Evolutionary conservation across 2,329 filamentous ascomycete species (phyloP), one percentile per base, ranked within the genome.

Genomic region (Alternaria consortialis): DNA sequence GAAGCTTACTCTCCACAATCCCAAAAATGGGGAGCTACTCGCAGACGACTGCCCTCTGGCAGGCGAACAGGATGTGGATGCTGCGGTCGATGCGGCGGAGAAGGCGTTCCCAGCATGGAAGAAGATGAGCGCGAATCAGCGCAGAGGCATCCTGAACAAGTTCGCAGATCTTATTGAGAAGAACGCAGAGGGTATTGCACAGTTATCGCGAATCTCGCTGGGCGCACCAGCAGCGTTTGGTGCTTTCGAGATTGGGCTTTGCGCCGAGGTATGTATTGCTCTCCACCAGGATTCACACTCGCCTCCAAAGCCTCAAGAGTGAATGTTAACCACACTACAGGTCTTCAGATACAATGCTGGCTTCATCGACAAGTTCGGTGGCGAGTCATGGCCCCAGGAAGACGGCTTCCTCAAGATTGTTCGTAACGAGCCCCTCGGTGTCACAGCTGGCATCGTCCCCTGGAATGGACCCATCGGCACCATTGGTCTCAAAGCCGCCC

Each of bases 1-100:
- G 68, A 85, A 82, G 53, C 77, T 86, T 37, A 76, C 80, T n/a
- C 72, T 85, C 5, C 73, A 79, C 74, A 85, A 83, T 63, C 85
- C 85, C 9, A 82, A 79, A 51, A 81, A 86, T 67, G 81, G 80
- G 53, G 80, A 80, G 3, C 69, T 85, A 9, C 79, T 87, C 2
- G 80, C 83, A n/a, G 77, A 84, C 59, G 80, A 85, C 43, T 80
- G 86, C 13, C 73, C 76, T 31, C 62, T 79, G 2, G 81, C 81
- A n/a, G 81, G 80, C n/a, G 75, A 80, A 52, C 71, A 79, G 34
- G 71, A 75, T 68, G 82, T 84, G 31, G 80, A 86, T 53, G 71
- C 72, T 5, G 84, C 84, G 2, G 83, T 86, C 5, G 79, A 76
- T 9, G 81, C 82, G 5, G 84, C 84, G 1, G 79, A 84, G 47